A percentile compares a stretch with the other conserved stretches of the same genome.
These are phyloP conservation scores for Candida sanyiensis DNA, from an alignment of 805 yeast genomes.

Conservation along the genomic window DNA sequence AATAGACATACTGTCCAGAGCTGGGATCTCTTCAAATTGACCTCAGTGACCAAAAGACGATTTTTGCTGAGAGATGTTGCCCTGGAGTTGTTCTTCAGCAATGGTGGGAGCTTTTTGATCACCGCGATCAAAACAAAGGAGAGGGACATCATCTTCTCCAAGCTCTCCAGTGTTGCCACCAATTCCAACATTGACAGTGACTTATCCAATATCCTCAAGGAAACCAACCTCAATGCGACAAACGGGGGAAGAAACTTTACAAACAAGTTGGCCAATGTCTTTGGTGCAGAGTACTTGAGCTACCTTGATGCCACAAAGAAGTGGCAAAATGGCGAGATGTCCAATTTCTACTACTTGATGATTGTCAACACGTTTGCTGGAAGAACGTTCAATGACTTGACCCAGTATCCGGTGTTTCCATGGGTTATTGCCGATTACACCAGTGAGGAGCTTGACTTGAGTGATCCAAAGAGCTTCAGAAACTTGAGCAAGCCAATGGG, in stretches of 20 bases:
- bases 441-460: conserved; percentile 62
- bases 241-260: conserved; percentile 33
- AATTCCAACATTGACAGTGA: conserved; percentile 49
- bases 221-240: conserved; percentile 34
- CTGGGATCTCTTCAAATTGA: conserved; percentile 58
- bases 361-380: conserved; percentile 81
- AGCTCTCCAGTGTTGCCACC: conserved; percentile 43
- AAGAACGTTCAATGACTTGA: conserved; percentile 79
- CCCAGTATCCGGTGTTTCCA: conserved; percentile 89
- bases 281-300: conserved; percentile 32
- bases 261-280: conserved; percentile 40
- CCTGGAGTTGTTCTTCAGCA: conserved; percentile 65
- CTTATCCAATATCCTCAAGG: conserved; percentile 45
- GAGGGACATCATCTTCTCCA: conserved; percentile 52
- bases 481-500: conserved; percentile 91
- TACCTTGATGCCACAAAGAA: conserved; percentile 50
- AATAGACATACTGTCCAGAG: conserved; percentile 43
- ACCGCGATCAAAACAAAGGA: conserved; percentile 50
- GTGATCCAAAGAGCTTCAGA: conserved; percentile 56
- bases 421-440: conserved; percentile 85
- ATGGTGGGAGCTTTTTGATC: conserved; percentile 65
- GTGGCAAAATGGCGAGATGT: conserved; percentile 75
- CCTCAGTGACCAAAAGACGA: conserved; percentile 66
- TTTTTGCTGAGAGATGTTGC: conserved; percentile 78
- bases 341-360: conserved; percentile 79